These are phyloP conservation scores for Diaporthe ilicicola DNA, from an alignment of 2,329 filamentous ascomycete genomes.

Conservation along the genomic window DNA sequence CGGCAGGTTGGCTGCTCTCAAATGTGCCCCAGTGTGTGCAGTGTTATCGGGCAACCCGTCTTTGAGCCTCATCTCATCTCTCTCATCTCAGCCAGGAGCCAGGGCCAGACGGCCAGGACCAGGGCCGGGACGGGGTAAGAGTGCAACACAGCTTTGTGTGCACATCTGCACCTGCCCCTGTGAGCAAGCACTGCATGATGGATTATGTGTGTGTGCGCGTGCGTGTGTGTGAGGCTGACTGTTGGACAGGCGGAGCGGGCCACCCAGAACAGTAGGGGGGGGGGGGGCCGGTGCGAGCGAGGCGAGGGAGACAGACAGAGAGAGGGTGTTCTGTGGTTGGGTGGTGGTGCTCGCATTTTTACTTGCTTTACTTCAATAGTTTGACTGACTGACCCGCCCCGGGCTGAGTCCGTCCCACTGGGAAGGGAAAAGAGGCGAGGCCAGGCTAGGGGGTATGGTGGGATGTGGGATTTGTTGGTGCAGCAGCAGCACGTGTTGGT, in stretches of 20 bases:
- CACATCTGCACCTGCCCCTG: background rate
- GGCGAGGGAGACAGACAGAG: background rate
- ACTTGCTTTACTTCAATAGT: background rate
- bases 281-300: background rate
- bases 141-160: constrained; percentile 17
- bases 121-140: background rate
- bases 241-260: background rate
- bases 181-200: constrained; percentile 17
- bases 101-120: background rate
- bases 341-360: constrained; percentile 1
- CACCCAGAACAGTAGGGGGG: background rate
- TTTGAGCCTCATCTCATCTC: constrained; percentile 22
- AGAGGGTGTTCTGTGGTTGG: background rate
- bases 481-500: constrained; percentile 1
- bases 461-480: background rate
- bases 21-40: background rate
- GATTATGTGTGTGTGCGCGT: background rate
- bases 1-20: background rate
- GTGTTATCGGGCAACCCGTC: constrained; percentile 2
- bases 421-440: no score
- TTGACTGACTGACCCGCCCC: constrained; percentile 1
- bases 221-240: constrained; percentile 10
- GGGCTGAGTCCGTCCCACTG: constrained; percentile 10
- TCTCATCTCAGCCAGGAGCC: background rate
- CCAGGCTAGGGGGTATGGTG: background rate